These are phyloP conservation scores for Tetrastigma voinierianum DNA, from an alignment of 164 flowering plant genomes.

Conservation along the genomic window DNA sequence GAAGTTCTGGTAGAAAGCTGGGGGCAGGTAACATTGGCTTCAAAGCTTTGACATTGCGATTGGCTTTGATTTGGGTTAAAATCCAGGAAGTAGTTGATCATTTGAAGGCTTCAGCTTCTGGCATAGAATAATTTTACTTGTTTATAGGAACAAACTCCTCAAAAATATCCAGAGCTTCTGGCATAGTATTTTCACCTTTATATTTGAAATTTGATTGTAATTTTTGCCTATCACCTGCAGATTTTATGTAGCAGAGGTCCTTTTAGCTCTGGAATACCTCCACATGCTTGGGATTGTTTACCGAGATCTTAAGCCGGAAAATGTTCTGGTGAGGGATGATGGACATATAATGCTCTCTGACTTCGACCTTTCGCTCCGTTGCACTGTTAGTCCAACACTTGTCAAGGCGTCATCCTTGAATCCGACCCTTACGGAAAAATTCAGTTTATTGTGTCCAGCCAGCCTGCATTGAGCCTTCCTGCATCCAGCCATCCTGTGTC, in stretches of 20 bases:
- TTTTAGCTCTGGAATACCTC: conserved; percentile 80
- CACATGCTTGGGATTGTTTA: conserved; percentile 94
- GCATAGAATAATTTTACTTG: no score
- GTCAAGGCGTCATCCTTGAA: conserved; percentile 57
- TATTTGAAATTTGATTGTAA: conserved; percentile 1
- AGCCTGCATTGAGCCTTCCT: conserved; percentile 72
- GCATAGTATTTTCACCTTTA: no score
- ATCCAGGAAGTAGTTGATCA: no score
- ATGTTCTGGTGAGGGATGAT: conserved; percentile 90
- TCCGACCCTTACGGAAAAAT: conserved; percentile 52
- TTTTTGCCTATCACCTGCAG: conserved; percentile 38
- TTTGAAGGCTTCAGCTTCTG: no score
- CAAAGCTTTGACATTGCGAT: no score
- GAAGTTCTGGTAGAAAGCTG: no score
- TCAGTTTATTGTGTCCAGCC: conserved; percentile 75
- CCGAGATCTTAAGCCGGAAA: conserved; percentile 92
- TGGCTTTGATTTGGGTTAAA: no score
- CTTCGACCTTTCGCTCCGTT: conserved; percentile 87
- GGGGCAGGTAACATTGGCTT: no score
- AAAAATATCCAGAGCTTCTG: no score
- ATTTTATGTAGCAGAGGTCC: conserved; percentile 84
- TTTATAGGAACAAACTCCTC: no score
- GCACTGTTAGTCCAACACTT: conserved; percentile 79
- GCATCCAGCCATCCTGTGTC: conserved; percentile 84
- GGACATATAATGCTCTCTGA: conserved; percentile 96